Evolutionary conservation across 208 protist genomes (phyloP), one percentile per base, ranked within the genome.

Genomic region (Acanthamoeba polyphaga): DNA sequence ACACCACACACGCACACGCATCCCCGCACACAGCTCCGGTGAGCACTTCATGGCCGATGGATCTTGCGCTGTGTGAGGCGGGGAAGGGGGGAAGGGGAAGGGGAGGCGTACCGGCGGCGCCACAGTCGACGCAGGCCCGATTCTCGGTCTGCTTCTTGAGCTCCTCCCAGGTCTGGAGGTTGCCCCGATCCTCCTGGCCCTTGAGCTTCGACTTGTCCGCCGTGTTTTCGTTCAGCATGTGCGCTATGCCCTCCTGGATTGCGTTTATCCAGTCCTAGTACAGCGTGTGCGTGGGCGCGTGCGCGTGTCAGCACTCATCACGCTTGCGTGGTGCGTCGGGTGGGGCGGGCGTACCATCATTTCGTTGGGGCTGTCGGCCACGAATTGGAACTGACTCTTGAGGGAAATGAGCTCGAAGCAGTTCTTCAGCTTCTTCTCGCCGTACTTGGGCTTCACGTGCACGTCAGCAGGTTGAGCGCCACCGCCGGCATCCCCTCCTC

Each of bases 131-230:
- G 38, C 89, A 94, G 27, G 32, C 46, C 27, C 70, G 46, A 43
- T 94, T 94, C 89, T 94, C 89, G 32, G 89, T 10, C 34, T 94
- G 89, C 24, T 82, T 15, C 43, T 94, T 94, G 64, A 94, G 53
- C 29, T 53, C 64, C 5, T 53, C 89, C 70, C 89, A 94, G 12
- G 64, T 64, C 46, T 82, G 89, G 7, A 90, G 84, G 32, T 90
- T 90, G 84, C 84, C 84, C 22, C 58, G 49, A 53, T 90, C 58
- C 43, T 68, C 84, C 58, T 90, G 84, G 17, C 58, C 49, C 49
- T 68, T 60, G 43, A 90, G 55, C 84, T 90, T 90, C 34, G 84
- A 90, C 43, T 90, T 90, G 55, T 90, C 84, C 10, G 49, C 84
- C 27, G 84, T 90, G 55, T 90, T 90, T 38, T 90, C 55, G 29